Conservation (phyloP, 805 yeast species). For the Myxozyma sirexii region DNA sequence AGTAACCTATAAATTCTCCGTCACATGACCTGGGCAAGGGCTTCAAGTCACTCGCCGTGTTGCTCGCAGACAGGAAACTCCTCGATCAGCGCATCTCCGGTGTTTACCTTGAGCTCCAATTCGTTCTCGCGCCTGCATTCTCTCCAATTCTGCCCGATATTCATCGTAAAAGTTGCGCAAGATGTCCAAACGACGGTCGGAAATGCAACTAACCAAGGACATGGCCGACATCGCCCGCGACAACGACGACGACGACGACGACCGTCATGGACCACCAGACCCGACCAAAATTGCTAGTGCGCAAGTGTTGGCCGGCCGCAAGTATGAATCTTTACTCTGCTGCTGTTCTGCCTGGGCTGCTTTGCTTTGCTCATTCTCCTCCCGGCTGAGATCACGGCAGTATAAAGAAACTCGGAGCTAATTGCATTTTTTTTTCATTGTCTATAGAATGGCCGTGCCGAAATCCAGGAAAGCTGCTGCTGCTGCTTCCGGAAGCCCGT, state of each 20-base stretch:
- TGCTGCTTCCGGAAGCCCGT: constrained; percentile 7
- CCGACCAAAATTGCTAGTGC: constrained; percentile 18
- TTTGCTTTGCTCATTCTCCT: too few relatives aligned
- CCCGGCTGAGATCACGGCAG: background rate
- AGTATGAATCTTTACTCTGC: constrained; percentile 22
- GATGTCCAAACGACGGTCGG: constrained; percentile 29
- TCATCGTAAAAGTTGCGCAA: too few relatives aligned
- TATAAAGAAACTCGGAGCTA: too few relatives aligned
- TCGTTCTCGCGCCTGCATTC: too few relatives aligned
- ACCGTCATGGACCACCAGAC: constrained; percentile 34
- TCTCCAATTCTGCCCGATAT: too few relatives aligned
- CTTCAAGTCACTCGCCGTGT: background rate
- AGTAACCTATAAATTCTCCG: too few relatives aligned
- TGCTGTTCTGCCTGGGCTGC: too few relatives aligned
- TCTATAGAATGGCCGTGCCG: constrained; percentile 20
- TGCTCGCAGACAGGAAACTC: background rate
- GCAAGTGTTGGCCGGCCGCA: constrained; percentile 26
- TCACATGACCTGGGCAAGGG: background rate
- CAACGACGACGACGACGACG: constrained; percentile 23
- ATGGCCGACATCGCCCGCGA: constrained; percentile 5
- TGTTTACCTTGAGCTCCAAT: background rate
- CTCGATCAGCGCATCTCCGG: background rate
- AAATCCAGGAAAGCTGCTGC: constrained; percentile 5
- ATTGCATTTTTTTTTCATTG: background rate
- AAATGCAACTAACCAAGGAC: constrained; percentile 22